phyloP scores from a whole-genome alignment of 306 rosid species.

The Fragaria ananassa region DNA sequence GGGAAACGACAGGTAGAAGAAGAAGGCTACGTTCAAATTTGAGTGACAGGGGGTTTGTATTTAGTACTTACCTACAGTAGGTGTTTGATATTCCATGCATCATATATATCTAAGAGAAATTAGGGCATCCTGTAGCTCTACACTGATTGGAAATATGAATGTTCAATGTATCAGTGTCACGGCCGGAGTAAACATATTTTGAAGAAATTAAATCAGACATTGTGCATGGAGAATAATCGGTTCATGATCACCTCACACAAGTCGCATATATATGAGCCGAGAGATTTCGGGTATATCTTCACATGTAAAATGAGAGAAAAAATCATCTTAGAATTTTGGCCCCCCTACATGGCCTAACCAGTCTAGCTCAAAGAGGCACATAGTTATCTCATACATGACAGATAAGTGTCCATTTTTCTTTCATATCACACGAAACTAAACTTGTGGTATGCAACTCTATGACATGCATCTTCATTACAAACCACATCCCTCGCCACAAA shows the following conservation, averaged over 20 bases:
- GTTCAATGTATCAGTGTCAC: conserved; percentile 21
- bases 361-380: not conserved
- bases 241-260: not conserved
- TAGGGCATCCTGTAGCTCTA: not conserved
- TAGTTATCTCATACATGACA: not conserved
- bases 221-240: not conserved
- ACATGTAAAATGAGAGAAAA: not conserved
- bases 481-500: not conserved
- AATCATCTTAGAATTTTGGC: not conserved
- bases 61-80: conserved; percentile 15
- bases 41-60: conserved; percentile 8
- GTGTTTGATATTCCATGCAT: conserved; percentile 1
- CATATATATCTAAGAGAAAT: not conserved
- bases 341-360: not conserved
- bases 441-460: not conserved
- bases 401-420: not conserved
- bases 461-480: not conserved
- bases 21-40: conserved; percentile 32
- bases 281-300: not conserved
- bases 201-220: not conserved
- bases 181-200: not conserved
- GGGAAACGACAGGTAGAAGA: conserved; percentile 27
- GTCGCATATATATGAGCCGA: not conserved
- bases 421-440: not conserved
- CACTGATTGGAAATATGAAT: not conserved